Evolutionary conservation across 768 basidiomycete species (phyloP), one percentile per base, ranked within the genome.

Genomic region (Polyporus arcularius): DNA sequence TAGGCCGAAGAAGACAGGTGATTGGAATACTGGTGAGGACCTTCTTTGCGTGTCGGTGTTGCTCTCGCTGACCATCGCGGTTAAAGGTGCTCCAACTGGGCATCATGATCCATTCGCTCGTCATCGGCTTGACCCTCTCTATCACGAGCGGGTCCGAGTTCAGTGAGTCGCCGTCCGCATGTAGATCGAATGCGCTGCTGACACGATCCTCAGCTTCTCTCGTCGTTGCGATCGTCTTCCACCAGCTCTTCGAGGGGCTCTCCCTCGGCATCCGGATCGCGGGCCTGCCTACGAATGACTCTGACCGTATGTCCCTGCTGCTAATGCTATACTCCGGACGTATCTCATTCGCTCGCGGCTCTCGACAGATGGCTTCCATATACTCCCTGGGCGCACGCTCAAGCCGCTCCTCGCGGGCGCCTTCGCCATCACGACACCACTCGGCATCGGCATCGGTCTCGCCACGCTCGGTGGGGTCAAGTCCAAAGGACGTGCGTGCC

Each of bases 171-270:
- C 14, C 28, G 15, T 10, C 53, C 41, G 15, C 30, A 3, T 54
- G 10, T 35, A 48, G 61, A 0, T 1, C 1, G 28, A 18, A 26
- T 12, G 4, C 15, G 0, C 2, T 32, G 18, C 51, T 52, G 42
- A 48, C 41, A 38, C 35, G n/a, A 30, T 16, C 26, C 42, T 12
- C 59, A 91, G 90, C 87, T 2, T 87, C 89, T 0, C 80, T 93
- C 2, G 81, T 89, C 12, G 83, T 87, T 4, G 90, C 90, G 1
- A 84, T 93, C 35, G 76, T 85, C 28, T 93, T 93, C 71, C 92
- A 94, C 69, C 92, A 94, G 67, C 77, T 92, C 10, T 94, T 93
- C 65, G 92, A 93, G 67, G 92, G 91, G 0, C 79, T 94, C 10
- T 92, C 91, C 0, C 80, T 94, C 28, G 92, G 92, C 2, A 89